A percentile compares a stretch with the other conserved stretches of the same genome.
These are phyloP conservation scores for Guadua angustifolia DNA, from an alignment of 176 grass and related monocot genomes.

Conservation along the genomic window DNA sequence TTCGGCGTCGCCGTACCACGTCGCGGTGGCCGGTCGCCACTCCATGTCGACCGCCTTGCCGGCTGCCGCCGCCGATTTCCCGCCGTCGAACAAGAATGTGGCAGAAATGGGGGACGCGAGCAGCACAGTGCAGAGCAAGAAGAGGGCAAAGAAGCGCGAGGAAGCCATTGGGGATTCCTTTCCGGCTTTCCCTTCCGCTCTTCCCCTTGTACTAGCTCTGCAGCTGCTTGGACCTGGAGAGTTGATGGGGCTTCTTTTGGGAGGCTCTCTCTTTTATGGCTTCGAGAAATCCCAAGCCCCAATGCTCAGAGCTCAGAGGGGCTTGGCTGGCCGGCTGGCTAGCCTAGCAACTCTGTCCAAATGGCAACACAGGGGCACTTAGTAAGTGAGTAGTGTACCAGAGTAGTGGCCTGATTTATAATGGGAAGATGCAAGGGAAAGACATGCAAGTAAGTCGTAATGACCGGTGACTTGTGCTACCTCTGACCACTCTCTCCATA, in stretches of 20 bases:
- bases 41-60: constrained; percentile 56
- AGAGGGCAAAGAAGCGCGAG: constrained; percentile 32
- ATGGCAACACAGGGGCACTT: constrained; percentile 37
- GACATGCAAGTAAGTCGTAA: neutral
- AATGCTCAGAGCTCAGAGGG: constrained; percentile 19
- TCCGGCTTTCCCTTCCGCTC: neutral
- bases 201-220: neutral
- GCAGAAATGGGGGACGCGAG: constrained; percentile 20
- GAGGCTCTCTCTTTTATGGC: constrained; percentile 54
- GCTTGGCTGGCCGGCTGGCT: neutral
- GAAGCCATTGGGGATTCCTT: constrained; percentile 36
- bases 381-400: neutral
- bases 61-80: constrained; percentile 1
- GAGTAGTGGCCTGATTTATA: constrained; percentile 2
- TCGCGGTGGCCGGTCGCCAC: constrained; percentile 90
- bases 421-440: neutral
- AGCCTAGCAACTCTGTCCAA: constrained; percentile 14
- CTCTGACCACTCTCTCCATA: neutral
- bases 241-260: constrained; percentile 39
- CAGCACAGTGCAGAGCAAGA: constrained; percentile 38
- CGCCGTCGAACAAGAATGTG: constrained; percentile 34
- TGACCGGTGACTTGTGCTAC: neutral
- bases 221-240: constrained; percentile 19
- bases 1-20: constrained; percentile 88
- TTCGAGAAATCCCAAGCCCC: constrained; percentile 59